Percentiles rank a stretch among this genome's conserved stretches.
Conservation (phyloP, 805 yeast species). For the Yarrowia porcina region DNA sequence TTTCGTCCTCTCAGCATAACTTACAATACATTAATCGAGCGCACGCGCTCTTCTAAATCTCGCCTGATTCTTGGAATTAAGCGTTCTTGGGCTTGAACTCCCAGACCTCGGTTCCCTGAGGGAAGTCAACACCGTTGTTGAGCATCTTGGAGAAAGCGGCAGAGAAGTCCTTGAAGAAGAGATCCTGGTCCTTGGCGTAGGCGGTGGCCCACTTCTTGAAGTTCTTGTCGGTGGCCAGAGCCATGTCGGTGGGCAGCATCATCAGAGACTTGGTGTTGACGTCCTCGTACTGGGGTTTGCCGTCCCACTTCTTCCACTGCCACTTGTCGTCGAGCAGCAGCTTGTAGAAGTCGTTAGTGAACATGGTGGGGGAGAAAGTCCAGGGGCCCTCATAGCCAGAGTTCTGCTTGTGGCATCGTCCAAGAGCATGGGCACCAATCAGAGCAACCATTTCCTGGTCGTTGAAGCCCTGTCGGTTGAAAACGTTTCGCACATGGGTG, state of each 20-base stretch:
- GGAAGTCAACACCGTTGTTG: constrained; percentile 64
- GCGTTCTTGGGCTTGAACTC: constrained; percentile 21
- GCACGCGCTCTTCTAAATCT: not conserved
- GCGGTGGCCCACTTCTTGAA: constrained; percentile 54
- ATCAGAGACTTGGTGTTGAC: constrained; percentile 55
- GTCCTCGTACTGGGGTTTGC: constrained; percentile 60
- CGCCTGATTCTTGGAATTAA: not conserved
- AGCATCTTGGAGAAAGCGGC: constrained; percentile 60
- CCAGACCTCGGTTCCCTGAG: constrained; percentile 25
- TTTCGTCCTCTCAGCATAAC: too few species aligned
- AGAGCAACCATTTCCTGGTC: constrained; percentile 73
- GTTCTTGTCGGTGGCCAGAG: constrained; percentile 55
- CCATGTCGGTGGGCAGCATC: constrained; percentile 79
- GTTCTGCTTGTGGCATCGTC: constrained; percentile 62
- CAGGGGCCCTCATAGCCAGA: constrained; percentile 79
- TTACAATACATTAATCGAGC: constrained; percentile 16
- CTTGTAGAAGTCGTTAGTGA: constrained; percentile 67
- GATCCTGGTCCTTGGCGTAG: constrained; percentile 58
- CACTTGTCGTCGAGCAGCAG: constrained; percentile 54
- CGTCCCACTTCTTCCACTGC: constrained; percentile 57
- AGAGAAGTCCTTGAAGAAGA: constrained; percentile 60
- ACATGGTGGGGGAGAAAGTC: constrained; percentile 71
- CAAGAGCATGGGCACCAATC: constrained; percentile 73
- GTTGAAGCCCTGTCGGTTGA: constrained; percentile 61
- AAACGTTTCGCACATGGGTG: constrained; percentile 60